A percentile compares a stretch with the other conserved stretches of the same genome.
Conservation (phyloP, 2,329 filamentous ascomycete species). For the Colletotrichum sidae region DNA sequence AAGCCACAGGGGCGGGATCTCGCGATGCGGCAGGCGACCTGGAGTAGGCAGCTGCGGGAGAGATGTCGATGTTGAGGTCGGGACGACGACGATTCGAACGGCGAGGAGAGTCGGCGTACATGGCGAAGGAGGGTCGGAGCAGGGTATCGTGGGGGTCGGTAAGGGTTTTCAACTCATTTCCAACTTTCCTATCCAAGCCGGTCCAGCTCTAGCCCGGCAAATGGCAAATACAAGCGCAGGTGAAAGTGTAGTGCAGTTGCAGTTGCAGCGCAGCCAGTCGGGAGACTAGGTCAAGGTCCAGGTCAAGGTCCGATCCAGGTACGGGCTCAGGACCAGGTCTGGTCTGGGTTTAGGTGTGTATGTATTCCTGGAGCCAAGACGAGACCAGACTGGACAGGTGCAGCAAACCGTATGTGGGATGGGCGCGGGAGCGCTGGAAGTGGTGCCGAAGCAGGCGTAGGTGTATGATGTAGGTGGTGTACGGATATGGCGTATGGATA, state of each 20-base stretch:
- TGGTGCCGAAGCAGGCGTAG: neutral
- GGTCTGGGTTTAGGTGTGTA: no score
- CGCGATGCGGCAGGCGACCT: constrained; percentile 29
- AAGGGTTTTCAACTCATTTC: constrained; percentile 37
- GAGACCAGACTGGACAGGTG: no score
- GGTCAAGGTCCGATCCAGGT: constrained; percentile 5
- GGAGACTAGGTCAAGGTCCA: neutral
- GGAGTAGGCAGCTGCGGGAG: constrained; percentile 25
- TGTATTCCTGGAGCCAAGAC: no score
- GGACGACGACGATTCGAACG: constrained; percentile 38
- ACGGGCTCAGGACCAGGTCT: neutral
- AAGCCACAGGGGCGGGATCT: constrained; percentile 7
- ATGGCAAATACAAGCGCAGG: no score
- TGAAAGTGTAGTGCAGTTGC: neutral
- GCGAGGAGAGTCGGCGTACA: constrained; percentile 34
- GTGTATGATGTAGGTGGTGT: constrained; percentile 8
- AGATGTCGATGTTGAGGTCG: constrained; percentile 40
- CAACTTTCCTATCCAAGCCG: constrained; percentile 13
- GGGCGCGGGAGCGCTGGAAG: no score
- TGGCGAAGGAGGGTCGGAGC: constrained; percentile 18
- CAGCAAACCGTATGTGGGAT: no score
- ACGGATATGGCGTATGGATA: neutral
- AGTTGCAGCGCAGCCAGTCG: neutral
- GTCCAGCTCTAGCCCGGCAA: neutral
- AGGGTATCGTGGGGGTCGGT: constrained; percentile 30